Percentiles rank a stretch among this genome's conserved stretches.
Conservation (phyloP, 2,329 filamentous ascomycete genomes). For the Ophiostoma triangulosporum region DNA sequence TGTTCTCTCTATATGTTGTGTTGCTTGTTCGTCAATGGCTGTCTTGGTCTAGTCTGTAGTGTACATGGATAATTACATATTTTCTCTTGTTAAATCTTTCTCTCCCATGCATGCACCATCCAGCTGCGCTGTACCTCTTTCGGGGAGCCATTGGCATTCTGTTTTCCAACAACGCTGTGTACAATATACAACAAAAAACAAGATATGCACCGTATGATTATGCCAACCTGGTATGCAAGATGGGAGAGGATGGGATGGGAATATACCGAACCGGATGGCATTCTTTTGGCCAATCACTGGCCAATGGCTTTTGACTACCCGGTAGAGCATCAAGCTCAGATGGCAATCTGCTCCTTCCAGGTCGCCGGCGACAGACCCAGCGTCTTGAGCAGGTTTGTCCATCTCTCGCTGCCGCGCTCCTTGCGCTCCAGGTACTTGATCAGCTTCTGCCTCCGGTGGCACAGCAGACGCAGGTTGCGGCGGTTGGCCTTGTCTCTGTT, state of each 20-base stretch:
- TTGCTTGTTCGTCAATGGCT: not conserved
- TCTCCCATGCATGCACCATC: not conserved
- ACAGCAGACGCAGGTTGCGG: constrained; percentile 70
- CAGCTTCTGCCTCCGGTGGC: constrained; percentile 81
- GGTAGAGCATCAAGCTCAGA: too few relatives aligned
- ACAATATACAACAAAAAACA: not conserved
- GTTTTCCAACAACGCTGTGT: constrained; percentile 6
- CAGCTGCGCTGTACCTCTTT: not conserved
- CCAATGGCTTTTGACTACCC: too few relatives aligned
- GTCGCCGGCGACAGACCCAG: constrained; percentile 77
- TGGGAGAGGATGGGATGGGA: not conserved
- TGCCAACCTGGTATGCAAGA: not conserved
- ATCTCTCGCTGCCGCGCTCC: constrained; percentile 82
- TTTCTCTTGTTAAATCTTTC: constrained; percentile 27
- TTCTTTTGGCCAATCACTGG: not conserved
- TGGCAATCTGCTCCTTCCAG: constrained; percentile 78
- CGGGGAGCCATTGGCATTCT: not conserved
- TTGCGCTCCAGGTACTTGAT: constrained; percentile 75
- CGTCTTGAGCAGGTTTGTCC: constrained; percentile 72
- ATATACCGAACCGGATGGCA: constrained; percentile 3
- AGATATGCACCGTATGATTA: not conserved
- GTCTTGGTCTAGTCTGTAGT: constrained; percentile 23
- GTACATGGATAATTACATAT: constrained; percentile 32
- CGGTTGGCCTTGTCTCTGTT: constrained; percentile 90
- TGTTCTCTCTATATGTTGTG: not conserved